Percentiles rank a stretch among this genome's conserved stretches.
phyloP scores from a whole-genome alignment of 495 filamentous ascomycete species.

The Sabuloglossum arenarium region DNA sequence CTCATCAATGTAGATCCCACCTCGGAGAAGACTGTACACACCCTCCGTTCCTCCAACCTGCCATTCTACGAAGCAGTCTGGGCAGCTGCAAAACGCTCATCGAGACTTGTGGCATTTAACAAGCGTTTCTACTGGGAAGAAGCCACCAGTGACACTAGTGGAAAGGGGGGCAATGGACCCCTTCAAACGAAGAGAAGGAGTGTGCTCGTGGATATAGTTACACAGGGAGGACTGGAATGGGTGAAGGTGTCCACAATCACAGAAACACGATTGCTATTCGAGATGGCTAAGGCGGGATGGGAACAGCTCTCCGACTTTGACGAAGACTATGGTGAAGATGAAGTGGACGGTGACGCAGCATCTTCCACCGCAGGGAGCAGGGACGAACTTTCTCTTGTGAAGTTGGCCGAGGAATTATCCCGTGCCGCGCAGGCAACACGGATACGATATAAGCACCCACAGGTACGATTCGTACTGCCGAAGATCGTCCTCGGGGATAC shows the following conservation, averaged over 20 bases:
- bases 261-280: constrained; percentile 32
- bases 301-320: constrained; percentile 19
- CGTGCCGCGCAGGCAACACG: constrained; percentile 28
- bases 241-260: constrained; percentile 41
- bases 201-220: constrained; percentile 6
- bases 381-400: constrained; percentile 24
- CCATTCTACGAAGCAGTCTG: constrained; percentile 35
- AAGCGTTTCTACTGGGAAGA: constrained; percentile 28
- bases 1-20: constrained; percentile 12
- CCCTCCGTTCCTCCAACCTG: constrained; percentile 34
- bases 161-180: not conserved
- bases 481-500: constrained; percentile 28
- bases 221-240: constrained; percentile 23
- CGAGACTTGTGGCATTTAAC: constrained; percentile 27
- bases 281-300: constrained; percentile 44
- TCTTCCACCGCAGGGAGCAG: constrained; percentile 11
- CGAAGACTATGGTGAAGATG: constrained; percentile 15
- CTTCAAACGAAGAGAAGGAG: not conserved
- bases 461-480: constrained; percentile 37
- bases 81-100: constrained; percentile 24
- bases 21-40: constrained; percentile 19
- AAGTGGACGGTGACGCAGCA: not conserved
- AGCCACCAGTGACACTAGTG: not conserved
- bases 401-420: constrained; percentile 29
- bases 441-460: constrained; percentile 35